Percentiles rank a stretch among this genome's conserved stretches.
These are phyloP conservation scores for Anthostomella pinea DNA, from an alignment of 2,329 filamentous ascomycete genomes.

Conservation along the genomic window DNA sequence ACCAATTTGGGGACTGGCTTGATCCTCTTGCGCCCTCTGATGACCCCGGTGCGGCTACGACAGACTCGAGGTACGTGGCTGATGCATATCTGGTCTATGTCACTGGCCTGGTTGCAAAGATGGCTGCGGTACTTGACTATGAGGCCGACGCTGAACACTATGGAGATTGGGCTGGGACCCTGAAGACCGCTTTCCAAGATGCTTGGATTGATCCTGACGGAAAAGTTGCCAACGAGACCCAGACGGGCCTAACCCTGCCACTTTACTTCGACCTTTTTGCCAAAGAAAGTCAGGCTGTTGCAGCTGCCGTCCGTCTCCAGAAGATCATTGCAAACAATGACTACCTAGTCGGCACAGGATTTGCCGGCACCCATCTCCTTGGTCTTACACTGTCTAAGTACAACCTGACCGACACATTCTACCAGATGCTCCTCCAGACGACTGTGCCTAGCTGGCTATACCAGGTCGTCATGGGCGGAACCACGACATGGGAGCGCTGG, in stretches of 20 bases:
- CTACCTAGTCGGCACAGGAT: slow-evolving; percentile 40
- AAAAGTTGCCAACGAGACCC: slow-evolving; percentile 35
- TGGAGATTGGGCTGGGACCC: slow-evolving; percentile 12
- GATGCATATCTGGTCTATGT: slow-evolving; percentile 47
- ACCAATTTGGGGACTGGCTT: slow-evolving; percentile 47
- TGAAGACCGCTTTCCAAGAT: slow-evolving; percentile 29
- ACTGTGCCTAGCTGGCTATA: slow-evolving; percentile 47
- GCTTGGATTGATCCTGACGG: slow-evolving; percentile 31
- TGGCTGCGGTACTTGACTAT: slow-evolving; percentile 33
- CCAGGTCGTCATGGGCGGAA: slow-evolving; percentile 43
- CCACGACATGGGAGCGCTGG: slow-evolving; percentile 52
- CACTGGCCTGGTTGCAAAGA: slow-evolving; percentile 35
- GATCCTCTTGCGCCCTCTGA: slow-evolving; percentile 44
- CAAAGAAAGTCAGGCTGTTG: slow-evolving; percentile 11
- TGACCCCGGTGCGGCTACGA: slow-evolving; percentile 37
- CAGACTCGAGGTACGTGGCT: slow-evolving; percentile 40
- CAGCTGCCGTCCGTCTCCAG: slow-evolving; percentile 28
- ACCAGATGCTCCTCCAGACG: slow-evolving; percentile 47
- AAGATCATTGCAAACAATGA: slow-evolving; percentile 32
- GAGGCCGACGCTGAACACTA: slow-evolving; percentile 25
- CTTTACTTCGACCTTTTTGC: slow-evolving; percentile 37
- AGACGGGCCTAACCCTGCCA: slow-evolving; percentile 39
- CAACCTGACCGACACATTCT: slow-evolving; percentile 34
- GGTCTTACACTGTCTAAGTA: slow-evolving; percentile 31
- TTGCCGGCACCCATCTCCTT: slow-evolving; percentile 42